A percentile compares a stretch with the other conserved stretches of the same genome.
These are phyloP conservation scores for Bauhinia variegata DNA, from an alignment of 306 rosid genomes.

Conservation along the genomic window DNA sequence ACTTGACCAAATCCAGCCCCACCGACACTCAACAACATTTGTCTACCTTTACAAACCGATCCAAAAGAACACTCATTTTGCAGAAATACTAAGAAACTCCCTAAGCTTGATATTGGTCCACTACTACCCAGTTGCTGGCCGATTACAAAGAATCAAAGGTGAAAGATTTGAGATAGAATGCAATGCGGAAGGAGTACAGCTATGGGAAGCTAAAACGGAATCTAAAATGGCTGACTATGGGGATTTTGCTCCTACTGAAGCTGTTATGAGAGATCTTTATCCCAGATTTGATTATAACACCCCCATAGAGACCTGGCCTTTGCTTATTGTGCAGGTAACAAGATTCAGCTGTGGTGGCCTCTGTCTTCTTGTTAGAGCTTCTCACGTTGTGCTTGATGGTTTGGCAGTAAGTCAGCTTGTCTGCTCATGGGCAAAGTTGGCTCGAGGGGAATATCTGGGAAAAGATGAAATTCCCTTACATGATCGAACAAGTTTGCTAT, in stretches of 20 bases:
- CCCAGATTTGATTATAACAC: neutral
- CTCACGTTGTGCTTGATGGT: neutral
- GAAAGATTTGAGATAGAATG: neutral
- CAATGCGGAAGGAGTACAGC: neutral
- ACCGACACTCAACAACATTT: neutral
- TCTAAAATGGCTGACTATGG: neutral
- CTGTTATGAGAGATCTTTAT: neutral
- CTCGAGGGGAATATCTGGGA: too few relatives aligned
- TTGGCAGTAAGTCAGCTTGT: too few relatives aligned
- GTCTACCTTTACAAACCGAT: neutral
- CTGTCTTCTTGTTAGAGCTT: neutral
- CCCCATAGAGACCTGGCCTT: neutral
- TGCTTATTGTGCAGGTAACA: neutral
- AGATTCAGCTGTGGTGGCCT: neutral
- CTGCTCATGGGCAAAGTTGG: too few relatives aligned
- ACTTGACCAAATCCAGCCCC: neutral
- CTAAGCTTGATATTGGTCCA: neutral
- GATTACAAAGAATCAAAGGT: neutral
- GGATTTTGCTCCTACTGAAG: neutral
- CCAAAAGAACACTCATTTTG: neutral
- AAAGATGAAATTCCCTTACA: too few relatives aligned
- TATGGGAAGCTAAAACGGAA: neutral
- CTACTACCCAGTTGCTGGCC: constrained; percentile 1
- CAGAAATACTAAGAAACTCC: neutral
- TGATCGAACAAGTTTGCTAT: too few relatives aligned